Conservation (phyloP, 2,329 filamentous ascomycete species). For the Monilinia fructicola region DNA sequence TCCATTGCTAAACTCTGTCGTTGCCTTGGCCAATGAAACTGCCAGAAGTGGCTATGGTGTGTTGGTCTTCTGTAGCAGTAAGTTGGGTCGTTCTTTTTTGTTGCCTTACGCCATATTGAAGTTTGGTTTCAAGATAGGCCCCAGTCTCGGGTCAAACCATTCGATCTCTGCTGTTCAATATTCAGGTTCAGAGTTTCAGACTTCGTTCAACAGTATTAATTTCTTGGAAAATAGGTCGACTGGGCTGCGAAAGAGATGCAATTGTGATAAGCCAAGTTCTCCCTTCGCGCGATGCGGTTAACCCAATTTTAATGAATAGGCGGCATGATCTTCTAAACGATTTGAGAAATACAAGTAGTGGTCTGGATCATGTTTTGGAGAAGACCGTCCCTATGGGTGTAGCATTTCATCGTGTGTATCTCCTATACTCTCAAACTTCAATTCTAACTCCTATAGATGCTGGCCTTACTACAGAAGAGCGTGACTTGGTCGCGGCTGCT, state of each 20-base stretch:
- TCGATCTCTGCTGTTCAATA: background rate
- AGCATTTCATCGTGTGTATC: slow-evolving; percentile 68
- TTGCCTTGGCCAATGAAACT: slow-evolving; percentile 68
- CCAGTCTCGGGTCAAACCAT: background rate
- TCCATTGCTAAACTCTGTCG: slow-evolving; percentile 66
- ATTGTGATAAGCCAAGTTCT: slow-evolving; percentile 65
- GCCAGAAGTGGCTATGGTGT: slow-evolving; percentile 67
- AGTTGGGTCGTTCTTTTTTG: background rate
- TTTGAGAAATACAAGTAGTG: slow-evolving; percentile 63
- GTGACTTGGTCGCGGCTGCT: slow-evolving; percentile 67
- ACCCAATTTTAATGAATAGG: slow-evolving; percentile 52
- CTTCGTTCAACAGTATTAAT: background rate
- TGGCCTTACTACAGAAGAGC: slow-evolving; percentile 71
- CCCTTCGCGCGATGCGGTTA: slow-evolving; percentile 48
- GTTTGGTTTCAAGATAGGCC: background rate
- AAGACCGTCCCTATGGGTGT: slow-evolving; percentile 66
- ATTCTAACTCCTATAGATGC: slow-evolving; percentile 45
- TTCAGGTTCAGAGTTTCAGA: background rate
- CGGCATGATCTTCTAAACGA: slow-evolving; percentile 65
- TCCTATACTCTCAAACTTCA: background rate
- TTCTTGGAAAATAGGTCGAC: slow-evolving; percentile 43
- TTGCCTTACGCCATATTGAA: background rate
- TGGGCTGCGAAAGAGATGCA: slow-evolving; percentile 67
- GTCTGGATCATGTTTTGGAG: slow-evolving; percentile 64
- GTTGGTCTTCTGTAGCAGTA: slow-evolving; percentile 70